Percentiles rank a stretch among this genome's conserved stretches.
Evolutionary conservation across 176 grass and related monocot genomes (phyloP).

Genomic region (Cocos nucifera): DNA sequence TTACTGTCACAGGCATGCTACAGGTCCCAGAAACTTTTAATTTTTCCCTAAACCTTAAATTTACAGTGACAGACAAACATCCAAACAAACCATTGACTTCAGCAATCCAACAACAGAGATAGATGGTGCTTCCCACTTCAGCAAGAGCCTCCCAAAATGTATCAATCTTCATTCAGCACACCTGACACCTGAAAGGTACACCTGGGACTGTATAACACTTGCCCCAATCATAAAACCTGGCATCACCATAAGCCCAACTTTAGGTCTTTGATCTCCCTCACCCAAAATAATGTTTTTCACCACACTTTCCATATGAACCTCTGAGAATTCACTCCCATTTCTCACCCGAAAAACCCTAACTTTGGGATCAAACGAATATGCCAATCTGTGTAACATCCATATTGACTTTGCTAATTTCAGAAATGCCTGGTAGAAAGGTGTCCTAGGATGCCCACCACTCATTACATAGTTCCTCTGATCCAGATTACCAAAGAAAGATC

Average conservation of each 20-base stretch:
- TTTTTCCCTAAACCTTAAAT: too few species aligned
- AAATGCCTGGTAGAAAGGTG: slow-evolving; percentile 91
- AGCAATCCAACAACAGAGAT: too few species aligned
- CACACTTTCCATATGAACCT: slow-evolving; percentile 83
- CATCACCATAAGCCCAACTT: slow-evolving; percentile 90
- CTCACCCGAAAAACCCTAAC: slow-evolving; percentile 63
- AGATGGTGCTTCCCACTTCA: too few species aligned
- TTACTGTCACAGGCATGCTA: too few species aligned
- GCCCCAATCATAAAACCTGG: slow-evolving; percentile 73
- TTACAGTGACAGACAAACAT: too few species aligned
- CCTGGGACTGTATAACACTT: slow-evolving; percentile 58
- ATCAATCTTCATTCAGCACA: slow-evolving; percentile 35
- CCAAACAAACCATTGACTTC: too few species aligned
- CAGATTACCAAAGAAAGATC: slow-evolving; percentile 75
- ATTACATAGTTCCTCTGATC: slow-evolving; percentile 89
- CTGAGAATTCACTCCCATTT: slow-evolving; percentile 60
- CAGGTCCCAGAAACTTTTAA: too few species aligned
- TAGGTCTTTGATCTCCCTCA: slow-evolving; percentile 46
- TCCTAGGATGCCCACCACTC: slow-evolving; percentile 81
- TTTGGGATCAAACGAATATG: slow-evolving; percentile 66
- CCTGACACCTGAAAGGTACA: slow-evolving; percentile 68
- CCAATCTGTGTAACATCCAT: slow-evolving; percentile 73
- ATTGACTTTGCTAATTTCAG: slow-evolving; percentile 79
- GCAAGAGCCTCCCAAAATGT: too few species aligned
- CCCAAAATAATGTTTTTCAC: slow-evolving; percentile 54